phyloP scores from a whole-genome alignment of 2,329 filamentous ascomycete species.

The Xylaria sp. region DNA sequence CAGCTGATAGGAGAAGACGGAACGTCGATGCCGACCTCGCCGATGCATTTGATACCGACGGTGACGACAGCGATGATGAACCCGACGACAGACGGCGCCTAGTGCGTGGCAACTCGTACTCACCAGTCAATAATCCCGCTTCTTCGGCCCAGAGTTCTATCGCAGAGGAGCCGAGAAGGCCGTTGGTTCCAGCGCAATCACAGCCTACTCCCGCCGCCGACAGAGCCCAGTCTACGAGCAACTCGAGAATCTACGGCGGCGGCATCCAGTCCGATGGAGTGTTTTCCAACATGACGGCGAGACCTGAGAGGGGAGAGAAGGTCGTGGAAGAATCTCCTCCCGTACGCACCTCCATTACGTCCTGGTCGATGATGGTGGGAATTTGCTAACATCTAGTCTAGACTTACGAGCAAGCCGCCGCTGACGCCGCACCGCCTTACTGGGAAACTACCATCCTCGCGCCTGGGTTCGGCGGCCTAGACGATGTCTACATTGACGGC shows the following conservation, averaged over 20 bases:
- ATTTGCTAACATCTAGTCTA: slow-evolving; percentile 41
- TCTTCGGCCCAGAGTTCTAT: slow-evolving; percentile 17
- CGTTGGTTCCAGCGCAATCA: slow-evolving; percentile 12
- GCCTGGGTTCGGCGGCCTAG: slow-evolving; percentile 79
- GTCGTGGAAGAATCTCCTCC: slow-evolving; percentile 83
- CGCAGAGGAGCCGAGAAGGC: slow-evolving; percentile 16
- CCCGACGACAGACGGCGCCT: slow-evolving; percentile 79
- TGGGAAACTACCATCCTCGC: slow-evolving; percentile 99
- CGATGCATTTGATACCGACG: slow-evolving; percentile 85
- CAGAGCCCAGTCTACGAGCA: slow-evolving; percentile 22
- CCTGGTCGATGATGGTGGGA: not conserved
- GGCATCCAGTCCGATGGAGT: slow-evolving; percentile 86
- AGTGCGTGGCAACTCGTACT: slow-evolving; percentile 60
- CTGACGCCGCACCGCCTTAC: slow-evolving; percentile 92
- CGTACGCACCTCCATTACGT: slow-evolving; percentile 50
- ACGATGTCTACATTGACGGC: slow-evolving; percentile 96
- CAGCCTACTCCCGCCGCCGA: slow-evolving; percentile 29
- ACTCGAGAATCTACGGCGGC: slow-evolving; percentile 58
- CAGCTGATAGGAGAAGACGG: slow-evolving; percentile 44
- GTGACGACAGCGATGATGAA: slow-evolving; percentile 65
- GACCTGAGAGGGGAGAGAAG: slow-evolving; percentile 74
- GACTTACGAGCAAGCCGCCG: slow-evolving; percentile 97
- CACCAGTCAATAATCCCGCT: slow-evolving; percentile 21
- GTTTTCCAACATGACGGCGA: slow-evolving; percentile 89
- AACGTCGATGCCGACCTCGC: slow-evolving; percentile 73